A percentile compares a stretch with the other conserved stretches of the same genome.
Conservation (phyloP, 768 basidiomycete species). For the Terana coerulea region DNA sequence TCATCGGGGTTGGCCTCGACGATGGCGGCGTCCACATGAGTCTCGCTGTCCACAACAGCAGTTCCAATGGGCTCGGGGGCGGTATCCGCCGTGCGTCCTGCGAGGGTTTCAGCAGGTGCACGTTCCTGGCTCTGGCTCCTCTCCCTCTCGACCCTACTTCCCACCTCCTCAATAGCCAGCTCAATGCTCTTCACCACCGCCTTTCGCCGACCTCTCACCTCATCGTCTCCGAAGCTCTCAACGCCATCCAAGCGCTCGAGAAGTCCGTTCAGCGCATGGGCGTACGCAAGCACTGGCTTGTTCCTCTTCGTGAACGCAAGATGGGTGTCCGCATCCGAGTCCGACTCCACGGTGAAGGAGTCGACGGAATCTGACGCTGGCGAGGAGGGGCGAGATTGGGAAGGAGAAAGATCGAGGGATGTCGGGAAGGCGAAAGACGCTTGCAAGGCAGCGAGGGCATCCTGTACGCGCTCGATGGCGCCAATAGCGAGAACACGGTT, state of each 20-base stretch:
- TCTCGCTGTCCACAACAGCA: neutral
- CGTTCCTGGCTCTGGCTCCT: slow-evolving; percentile 30
- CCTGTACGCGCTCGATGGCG: slow-evolving; percentile 38
- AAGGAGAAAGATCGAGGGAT: slow-evolving; percentile 27
- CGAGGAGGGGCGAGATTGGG: slow-evolving; percentile 13
- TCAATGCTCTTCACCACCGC: slow-evolving; percentile 54
- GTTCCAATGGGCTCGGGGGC: neutral
- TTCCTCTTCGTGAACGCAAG: slow-evolving; percentile 59
- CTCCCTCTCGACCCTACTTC: slow-evolving; percentile 40
- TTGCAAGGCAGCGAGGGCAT: slow-evolving; percentile 31
- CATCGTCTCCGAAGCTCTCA: slow-evolving; percentile 54
- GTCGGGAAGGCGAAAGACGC: slow-evolving; percentile 37
- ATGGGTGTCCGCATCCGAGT: slow-evolving; percentile 21
- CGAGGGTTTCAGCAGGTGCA: neutral
- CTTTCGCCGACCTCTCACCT: slow-evolving; percentile 49
- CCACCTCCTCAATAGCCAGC: slow-evolving; percentile 50
- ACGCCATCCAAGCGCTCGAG: slow-evolving; percentile 57
- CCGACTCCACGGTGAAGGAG: neutral
- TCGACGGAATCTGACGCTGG: neutral
- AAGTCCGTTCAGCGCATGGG: slow-evolving; percentile 54
- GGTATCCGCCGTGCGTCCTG: neutral
- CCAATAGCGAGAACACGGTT: slow-evolving; percentile 33
- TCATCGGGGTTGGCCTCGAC: neutral
- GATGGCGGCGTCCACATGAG: neutral
- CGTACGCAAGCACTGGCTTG: slow-evolving; percentile 57